Base-by-base conservation (phyloP, 768 basidiomycete genomes). In the Lactarius hengduanensis region DNA sequence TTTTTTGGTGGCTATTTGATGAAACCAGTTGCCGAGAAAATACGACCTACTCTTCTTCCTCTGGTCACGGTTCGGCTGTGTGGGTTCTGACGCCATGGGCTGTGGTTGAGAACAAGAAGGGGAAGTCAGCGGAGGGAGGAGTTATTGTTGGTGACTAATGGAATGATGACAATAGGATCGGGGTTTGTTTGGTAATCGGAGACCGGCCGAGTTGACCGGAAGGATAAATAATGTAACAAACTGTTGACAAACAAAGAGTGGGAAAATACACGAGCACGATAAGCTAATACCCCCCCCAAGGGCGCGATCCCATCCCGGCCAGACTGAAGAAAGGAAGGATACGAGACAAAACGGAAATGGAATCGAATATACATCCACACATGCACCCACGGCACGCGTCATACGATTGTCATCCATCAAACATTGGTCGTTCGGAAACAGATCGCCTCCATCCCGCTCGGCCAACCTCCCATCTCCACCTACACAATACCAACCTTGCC, bases 391-490 rank as follows among this genome's bases (percentile, higher is more conserved):
- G 26, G 16, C 65, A 50, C 56, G 36, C 60, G 18, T 53, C 47
- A 50, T 57, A 57, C 65, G 56, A 26, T 59, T 64, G 50, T 43
- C 58, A 55, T 36, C 41, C 59, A 61, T 57, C 65, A 57, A 34
- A 30, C 55, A 34, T 30, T 56, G 63, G 20, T 67, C 67, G 45
- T 67, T 57, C 45, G 72, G 69, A 59, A 65, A 54, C 38, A 50
- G 58, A 67, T 59, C 58, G 65, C 57, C 43, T 56, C 56, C 64
- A 47, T 47, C 47, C 47, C 47, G n/a, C 7, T 55, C 54, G 61
- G 18, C 26, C 64, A 16, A 32, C 58, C 54, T 38, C 36, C 36
- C 36, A 36, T 11, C 36, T 10, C 38, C 38, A 40, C 38, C 38
- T 40, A 40, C 38, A 15, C 38, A 15, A 15, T 40, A 40, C 38